phyloP scores from a whole-genome alignment of 139 green algal species.

The Pseudopediastrum boryanum region DNA sequence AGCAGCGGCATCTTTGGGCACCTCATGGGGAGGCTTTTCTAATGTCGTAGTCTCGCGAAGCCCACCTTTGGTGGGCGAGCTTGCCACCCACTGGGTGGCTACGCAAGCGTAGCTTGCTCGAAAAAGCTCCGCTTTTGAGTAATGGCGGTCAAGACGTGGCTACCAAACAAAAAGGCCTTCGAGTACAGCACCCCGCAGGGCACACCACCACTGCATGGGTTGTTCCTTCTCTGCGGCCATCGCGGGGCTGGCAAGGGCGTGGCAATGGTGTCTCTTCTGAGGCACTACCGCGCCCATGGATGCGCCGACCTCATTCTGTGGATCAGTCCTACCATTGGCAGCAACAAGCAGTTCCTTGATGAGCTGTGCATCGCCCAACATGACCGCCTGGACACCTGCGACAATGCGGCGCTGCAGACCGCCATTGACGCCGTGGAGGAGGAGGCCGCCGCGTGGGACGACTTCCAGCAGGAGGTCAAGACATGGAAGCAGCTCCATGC shows the following conservation, averaged over 20 bases:
- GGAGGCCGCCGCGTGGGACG: neutral
- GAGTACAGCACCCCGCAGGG: neutral
- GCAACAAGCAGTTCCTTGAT: neutral
- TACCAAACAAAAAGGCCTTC: too few species aligned
- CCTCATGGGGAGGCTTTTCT: too few species aligned
- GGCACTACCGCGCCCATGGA: neutral
- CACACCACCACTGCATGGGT: neutral
- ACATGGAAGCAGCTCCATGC: neutral
- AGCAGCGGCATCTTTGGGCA: too few species aligned
- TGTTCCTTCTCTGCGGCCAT: neutral
- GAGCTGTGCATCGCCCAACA: neutral
- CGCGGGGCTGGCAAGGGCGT: neutral
- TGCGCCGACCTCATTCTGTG: neutral
- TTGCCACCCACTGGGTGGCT: too few species aligned
- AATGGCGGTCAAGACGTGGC: too few species aligned
- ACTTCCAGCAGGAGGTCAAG: neutral
- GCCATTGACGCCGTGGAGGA: neutral
- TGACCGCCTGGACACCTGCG: neutral
- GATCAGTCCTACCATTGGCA: neutral
- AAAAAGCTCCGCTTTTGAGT: too few species aligned
- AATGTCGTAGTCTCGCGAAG: too few species aligned
- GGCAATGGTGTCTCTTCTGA: neutral
- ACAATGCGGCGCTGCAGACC: neutral
- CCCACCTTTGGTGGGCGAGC: too few species aligned
- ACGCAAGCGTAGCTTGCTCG: too few species aligned